Evolutionary conservation across 2,329 filamentous ascomycete genomes (phyloP).

Genomic region (Botrytis hyacinthi): DNA sequence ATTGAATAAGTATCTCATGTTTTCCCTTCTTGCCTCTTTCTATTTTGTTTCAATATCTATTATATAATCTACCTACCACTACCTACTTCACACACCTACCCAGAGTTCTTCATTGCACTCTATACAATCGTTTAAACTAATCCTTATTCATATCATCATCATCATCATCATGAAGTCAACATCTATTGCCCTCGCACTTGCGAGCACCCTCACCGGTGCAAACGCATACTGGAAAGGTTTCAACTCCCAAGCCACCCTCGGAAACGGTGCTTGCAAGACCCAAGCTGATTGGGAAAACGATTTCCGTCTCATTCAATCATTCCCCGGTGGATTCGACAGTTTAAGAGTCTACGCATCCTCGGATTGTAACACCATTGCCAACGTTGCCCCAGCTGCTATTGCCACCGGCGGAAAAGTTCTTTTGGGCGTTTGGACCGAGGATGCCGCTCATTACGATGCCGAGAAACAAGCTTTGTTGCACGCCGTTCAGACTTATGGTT

Average conservation of each 20-base stretch:
- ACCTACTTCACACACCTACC: neutral
- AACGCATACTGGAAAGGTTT: conserved; percentile 45
- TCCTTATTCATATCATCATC: conserved; percentile 4
- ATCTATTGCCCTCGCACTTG: conserved; percentile 37
- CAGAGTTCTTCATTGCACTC: conserved; percentile 8
- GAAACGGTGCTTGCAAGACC: conserved; percentile 63
- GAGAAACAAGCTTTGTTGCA: conserved; percentile 60
- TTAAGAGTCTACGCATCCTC: conserved; percentile 61
- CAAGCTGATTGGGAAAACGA: conserved; percentile 63
- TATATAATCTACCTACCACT: neutral
- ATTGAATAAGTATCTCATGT: conserved; percentile 13
- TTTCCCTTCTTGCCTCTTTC: neutral
- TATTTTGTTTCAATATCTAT: neutral
- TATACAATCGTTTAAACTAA: conserved; percentile 13
- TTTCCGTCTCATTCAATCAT: conserved; percentile 50
- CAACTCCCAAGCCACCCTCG: conserved; percentile 44
- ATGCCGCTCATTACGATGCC: conserved; percentile 52
- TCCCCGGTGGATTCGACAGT: conserved; percentile 52
- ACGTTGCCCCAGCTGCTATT: conserved; percentile 57
- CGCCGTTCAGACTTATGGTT: conserved; percentile 55
- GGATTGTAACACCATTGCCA: conserved; percentile 49
- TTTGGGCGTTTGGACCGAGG: conserved; percentile 63
- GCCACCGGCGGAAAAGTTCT: conserved; percentile 59
- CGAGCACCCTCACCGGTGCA: conserved; percentile 37
- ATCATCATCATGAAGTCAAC: conserved; percentile 28